These are phyloP conservation scores for Mycena rosella DNA, from an alignment of 768 basidiomycete genomes.

Conservation along the genomic window DNA sequence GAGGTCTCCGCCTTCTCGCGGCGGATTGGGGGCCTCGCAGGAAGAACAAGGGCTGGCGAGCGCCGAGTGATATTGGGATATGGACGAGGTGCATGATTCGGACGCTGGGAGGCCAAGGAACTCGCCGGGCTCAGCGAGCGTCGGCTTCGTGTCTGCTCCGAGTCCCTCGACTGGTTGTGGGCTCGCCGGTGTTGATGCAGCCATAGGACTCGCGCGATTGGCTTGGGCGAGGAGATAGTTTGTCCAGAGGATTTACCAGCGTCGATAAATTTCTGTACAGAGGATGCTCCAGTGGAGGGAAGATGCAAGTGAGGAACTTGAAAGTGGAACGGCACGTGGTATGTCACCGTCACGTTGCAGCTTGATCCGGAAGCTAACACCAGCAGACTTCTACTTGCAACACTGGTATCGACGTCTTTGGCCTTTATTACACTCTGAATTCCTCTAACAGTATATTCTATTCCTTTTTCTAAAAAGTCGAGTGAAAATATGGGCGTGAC, in stretches of 20 bases:
- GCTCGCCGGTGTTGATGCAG: constrained; percentile 6
- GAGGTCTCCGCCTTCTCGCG: background rate
- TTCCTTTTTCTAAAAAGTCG: too few species aligned
- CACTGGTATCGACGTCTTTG: too few species aligned
- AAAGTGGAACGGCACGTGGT: too few species aligned
- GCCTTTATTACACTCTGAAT: too few species aligned
- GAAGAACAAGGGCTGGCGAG: constrained; percentile 16
- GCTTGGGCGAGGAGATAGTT: background rate
- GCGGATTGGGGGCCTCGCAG: background rate
- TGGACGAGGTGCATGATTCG: constrained; percentile 17
- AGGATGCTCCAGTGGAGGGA: background rate
- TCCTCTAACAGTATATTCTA: too few species aligned
- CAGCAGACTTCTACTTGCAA: too few species aligned
- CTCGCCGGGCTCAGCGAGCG: background rate
- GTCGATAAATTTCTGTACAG: background rate
- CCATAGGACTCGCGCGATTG: constrained; percentile 7
- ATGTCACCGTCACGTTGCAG: too few species aligned
- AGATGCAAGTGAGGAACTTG: background rate
- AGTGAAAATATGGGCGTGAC: too few species aligned
- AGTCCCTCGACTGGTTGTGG: too few species aligned
- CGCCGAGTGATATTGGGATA: constrained; percentile 34
- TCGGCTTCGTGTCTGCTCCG: background rate
- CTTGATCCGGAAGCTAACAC: too few species aligned
- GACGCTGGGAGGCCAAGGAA: constrained; percentile 25
- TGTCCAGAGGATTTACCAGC: background rate